These are phyloP conservation scores for Poa annua DNA, from an alignment of 176 grass and related monocot genomes.

Conservation along the genomic window DNA sequence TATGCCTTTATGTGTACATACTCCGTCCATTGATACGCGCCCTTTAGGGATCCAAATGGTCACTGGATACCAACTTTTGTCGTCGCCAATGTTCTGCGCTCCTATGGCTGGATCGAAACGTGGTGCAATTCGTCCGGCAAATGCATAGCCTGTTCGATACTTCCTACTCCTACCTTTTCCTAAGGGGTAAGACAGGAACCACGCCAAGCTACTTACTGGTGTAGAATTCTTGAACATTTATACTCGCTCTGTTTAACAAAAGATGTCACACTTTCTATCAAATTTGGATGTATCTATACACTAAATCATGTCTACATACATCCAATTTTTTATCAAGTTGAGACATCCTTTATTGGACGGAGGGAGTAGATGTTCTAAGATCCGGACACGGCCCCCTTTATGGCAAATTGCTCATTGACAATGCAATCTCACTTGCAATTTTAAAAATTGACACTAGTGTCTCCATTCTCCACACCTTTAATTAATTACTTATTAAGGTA, in stretches of 20 bases:
- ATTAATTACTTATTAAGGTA: neutral
- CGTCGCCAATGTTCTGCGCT: slow-evolving; percentile 1
- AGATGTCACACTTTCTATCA: too few species aligned
- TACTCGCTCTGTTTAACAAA: too few species aligned
- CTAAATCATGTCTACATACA: too few species aligned
- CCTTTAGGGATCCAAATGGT: slow-evolving; percentile 40
- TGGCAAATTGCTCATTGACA: slow-evolving; percentile 6
- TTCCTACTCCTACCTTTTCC: neutral
- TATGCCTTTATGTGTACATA: neutral
- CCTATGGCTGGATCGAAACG: slow-evolving; percentile 8
- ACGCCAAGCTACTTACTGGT: neutral
- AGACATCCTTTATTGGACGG: too few species aligned
- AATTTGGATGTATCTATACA: too few species aligned
- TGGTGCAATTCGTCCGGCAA: slow-evolving; percentile 25
- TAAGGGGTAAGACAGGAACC: neutral
- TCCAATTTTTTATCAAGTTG: too few species aligned
- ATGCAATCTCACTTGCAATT: neutral
- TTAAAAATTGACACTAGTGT: neutral
- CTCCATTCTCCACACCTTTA: neutral
- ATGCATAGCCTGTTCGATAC: neutral
- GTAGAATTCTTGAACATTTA: neutral
- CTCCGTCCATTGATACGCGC: neutral
- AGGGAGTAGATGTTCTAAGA: neutral
- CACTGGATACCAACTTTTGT: neutral
- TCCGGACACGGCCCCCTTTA: neutral